Percentiles rank a stretch among this genome's conserved stretches.
These are phyloP conservation scores for Saksenaea oblongispora DNA, from an alignment of 371 early-diverging fungal species.

Conservation along the genomic window DNA sequence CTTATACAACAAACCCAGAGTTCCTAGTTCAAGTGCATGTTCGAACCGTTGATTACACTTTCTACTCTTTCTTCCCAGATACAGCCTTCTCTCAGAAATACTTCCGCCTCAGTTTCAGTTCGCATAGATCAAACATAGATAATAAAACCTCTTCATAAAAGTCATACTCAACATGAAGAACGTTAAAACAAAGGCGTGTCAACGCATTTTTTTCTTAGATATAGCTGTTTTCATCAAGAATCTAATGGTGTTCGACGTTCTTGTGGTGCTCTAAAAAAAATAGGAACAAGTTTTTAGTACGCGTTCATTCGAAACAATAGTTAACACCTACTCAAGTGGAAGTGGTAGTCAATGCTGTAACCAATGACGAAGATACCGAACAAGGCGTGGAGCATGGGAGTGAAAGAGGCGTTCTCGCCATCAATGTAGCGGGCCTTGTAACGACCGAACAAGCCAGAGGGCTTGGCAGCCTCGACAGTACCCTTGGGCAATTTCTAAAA, in stretches of 20 bases:
- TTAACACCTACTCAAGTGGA: constrained; percentile 65
- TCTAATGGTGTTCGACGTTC: constrained; percentile 70
- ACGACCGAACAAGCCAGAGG: constrained; percentile 47
- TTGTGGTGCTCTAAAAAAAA: constrained; percentile 63
- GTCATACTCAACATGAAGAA: neutral
- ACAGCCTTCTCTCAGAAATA: too few relatives aligned
- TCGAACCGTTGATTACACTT: too few relatives aligned
- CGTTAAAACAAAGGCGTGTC: neutral
- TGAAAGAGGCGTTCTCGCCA: constrained; percentile 61
- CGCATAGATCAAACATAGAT: neutral
- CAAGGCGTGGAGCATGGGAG: constrained; percentile 59
- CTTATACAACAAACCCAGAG: too few relatives aligned
- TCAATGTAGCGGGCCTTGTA: constrained; percentile 71
- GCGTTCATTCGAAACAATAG: neutral
- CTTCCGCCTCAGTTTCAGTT: too few relatives aligned
- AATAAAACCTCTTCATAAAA: neutral
- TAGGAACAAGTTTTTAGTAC: constrained; percentile 1
- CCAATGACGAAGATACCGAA: constrained; percentile 56
- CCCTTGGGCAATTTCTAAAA: constrained; percentile 54
- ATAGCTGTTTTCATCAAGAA: neutral
- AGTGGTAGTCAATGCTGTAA: constrained; percentile 69
- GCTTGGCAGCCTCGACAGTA: constrained; percentile 40
- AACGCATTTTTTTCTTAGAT: neutral
- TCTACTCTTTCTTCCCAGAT: too few relatives aligned
- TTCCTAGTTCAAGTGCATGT: too few relatives aligned